phyloP scores from a whole-genome alignment of 1,284 basidiomycete genomes.

The Ceratobasidium sp. region DNA sequence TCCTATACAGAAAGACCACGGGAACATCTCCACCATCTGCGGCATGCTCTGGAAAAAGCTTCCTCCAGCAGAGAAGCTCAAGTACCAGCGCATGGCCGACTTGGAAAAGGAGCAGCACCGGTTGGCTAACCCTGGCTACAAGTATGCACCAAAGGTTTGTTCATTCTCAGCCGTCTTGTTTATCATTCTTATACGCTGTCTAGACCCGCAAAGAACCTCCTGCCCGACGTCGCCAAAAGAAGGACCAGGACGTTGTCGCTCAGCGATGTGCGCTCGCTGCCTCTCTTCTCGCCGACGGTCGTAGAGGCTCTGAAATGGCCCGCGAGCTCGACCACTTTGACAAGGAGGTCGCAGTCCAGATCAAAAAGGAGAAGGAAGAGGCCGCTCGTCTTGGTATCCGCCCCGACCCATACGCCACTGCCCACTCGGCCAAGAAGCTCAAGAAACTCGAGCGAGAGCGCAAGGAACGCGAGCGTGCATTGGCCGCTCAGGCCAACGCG shows the following conservation, averaged over 20 bases:
- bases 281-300: conserved; percentile 31
- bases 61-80: conserved; percentile 26
- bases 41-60: conserved; percentile 38
- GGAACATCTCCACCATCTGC: conserved; percentile 36
- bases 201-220: conserved; percentile 32
- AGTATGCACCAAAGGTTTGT: conserved; percentile 33
- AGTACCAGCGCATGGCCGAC: conserved; percentile 37
- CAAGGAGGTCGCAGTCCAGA: conserved; percentile 33
- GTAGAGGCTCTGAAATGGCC: conserved; percentile 30
- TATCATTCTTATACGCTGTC: not conserved
- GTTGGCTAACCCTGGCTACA: conserved; percentile 31
- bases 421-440: conserved; percentile 36
- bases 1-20: conserved; percentile 26
- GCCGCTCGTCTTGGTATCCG: conserved; percentile 30
- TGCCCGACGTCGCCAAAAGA: conserved; percentile 35
- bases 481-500: conserved; percentile 27
- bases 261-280: conserved; percentile 33
- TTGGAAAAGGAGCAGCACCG: conserved; percentile 35
- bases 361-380: conserved; percentile 36
- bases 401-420: conserved; percentile 29
- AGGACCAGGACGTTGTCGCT: conserved; percentile 36
- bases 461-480: conserved; percentile 35
- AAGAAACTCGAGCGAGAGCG: conserved; percentile 29
- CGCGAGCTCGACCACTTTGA: conserved; percentile 31
- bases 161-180: not conserved